Evolutionary conservation across 2,329 filamentous ascomycete species (phyloP).

Genomic region (Colletotrichum somersetense): DNA sequence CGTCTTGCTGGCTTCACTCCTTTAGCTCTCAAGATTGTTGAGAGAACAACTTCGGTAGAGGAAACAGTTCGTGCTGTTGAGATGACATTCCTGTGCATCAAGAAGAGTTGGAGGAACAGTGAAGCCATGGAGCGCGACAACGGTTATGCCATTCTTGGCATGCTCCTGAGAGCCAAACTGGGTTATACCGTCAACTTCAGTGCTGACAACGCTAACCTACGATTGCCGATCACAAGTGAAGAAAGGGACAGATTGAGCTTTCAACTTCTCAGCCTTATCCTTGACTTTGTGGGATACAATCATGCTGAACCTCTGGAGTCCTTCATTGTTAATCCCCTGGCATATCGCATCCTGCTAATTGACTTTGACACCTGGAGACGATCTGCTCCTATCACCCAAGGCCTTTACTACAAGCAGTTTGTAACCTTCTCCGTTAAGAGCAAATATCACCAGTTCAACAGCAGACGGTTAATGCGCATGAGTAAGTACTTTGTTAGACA

Average conservation of each 20-base stretch:
- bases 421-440: slow-evolving; percentile 88
- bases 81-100: slow-evolving; percentile 86
- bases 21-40: slow-evolving; percentile 85
- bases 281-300: slow-evolving; percentile 91
- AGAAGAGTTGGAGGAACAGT: slow-evolving; percentile 95
- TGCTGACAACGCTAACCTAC: slow-evolving; percentile 48
- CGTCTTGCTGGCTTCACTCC: slow-evolving; percentile 91
- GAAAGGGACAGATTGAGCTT: slow-evolving; percentile 69
- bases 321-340: slow-evolving; percentile 94
- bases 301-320: slow-evolving; percentile 84
- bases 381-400: slow-evolving; percentile 81
- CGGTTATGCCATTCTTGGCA: slow-evolving; percentile 88
- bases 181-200: slow-evolving; percentile 60
- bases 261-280: slow-evolving; percentile 79
- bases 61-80: slow-evolving; percentile 82
- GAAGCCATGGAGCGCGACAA: slow-evolving; percentile 98
- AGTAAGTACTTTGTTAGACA: slow-evolving; percentile 66
- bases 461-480: slow-evolving; percentile 88
- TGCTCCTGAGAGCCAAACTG: slow-evolving; percentile 86
- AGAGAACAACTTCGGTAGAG: slow-evolving; percentile 77
- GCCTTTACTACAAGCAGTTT: slow-evolving; percentile 94
- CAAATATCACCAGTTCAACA: slow-evolving; percentile 93
- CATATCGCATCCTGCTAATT: slow-evolving; percentile 90
- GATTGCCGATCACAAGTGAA: slow-evolving; percentile 61
- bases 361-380: slow-evolving; percentile 95